Evolutionary conservation across 495 filamentous ascomycete genomes (phyloP), one percentile per base, ranked within the genome.

Genomic region (Pyronema omphalodes): DNA sequence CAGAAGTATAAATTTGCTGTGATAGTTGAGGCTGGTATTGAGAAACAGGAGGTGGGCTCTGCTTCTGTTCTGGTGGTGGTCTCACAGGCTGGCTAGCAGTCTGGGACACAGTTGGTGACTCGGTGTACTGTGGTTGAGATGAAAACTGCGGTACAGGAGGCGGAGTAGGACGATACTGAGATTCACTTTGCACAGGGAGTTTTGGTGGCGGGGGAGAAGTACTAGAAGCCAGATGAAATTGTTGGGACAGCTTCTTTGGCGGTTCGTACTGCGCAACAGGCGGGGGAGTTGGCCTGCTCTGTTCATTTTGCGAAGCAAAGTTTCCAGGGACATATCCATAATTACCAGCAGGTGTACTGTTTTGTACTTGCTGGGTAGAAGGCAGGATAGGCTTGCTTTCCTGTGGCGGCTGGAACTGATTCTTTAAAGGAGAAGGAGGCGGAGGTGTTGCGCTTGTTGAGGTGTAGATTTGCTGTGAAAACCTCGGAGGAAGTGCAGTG

Each of bases 91-190:
- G 11, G 9, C 37, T 29, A 9, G 19, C 0, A 15, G 19, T n/a
- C 46, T 19, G 18, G 8, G 9, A 15, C 7, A 11, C 19, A 4
- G 46, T n/a, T 34, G 15, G 46, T 5, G 33, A 35, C 8, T 29
- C 3, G 7, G 47, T 29, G 3, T n/a, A 35, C 11, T 23, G 23
- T 29, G 23, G 23, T 19, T 50, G 47, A 15, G 47, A 50, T 6
- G 47, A 14, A 9, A 23, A 35, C 45, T 15, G 60, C 52, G 9
- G 60, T 40, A 12, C 37, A 17, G 36, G 55, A 54, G 11, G 60
- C 46, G 47, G 47, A 2, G 47, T 50, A 11, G 11, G 29, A 11
- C 29, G 8, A 15, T 50, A 9, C 36, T 34, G 47, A n/a, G 18
- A 34, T 36, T 50, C 47, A 12, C 11, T 15, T 19, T 47, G 39